A percentile compares a stretch with the other conserved stretches of the same genome.
phyloP scores from a whole-genome alignment of 345 rosid genomes.

The Eucalyptus regnans region DNA sequence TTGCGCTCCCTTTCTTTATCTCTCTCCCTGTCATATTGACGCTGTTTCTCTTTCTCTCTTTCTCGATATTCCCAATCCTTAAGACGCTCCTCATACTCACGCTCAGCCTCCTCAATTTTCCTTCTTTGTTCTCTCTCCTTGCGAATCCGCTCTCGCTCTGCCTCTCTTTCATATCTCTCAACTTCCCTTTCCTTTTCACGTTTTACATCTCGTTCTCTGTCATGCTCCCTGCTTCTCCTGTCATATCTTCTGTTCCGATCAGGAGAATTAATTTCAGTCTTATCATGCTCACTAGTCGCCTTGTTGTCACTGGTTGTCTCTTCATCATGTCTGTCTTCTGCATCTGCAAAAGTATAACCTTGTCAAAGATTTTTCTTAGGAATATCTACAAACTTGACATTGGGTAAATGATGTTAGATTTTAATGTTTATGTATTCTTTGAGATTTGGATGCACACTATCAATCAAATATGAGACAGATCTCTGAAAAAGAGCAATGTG shows the following conservation, averaged over 20 bases:
- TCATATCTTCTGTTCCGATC: slow-evolving; percentile 61
- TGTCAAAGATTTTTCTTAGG: background rate
- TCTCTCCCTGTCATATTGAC: slow-evolving; percentile 88
- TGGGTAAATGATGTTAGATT: background rate
- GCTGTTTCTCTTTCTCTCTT: slow-evolving; percentile 82
- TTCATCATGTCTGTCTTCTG: slow-evolving; percentile 44
- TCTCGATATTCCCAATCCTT: slow-evolving; percentile 96
- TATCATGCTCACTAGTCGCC: slow-evolving; percentile 45
- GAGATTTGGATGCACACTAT: background rate
- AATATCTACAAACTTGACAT: background rate
- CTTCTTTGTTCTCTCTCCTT: slow-evolving; percentile 94
- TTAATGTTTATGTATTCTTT: background rate
- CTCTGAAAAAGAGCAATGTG: background rate
- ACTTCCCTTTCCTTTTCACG: slow-evolving; percentile 83
- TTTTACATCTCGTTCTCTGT: slow-evolving; percentile 46
- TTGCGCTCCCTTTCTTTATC: slow-evolving; percentile 92
- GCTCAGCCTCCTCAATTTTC: slow-evolving; percentile 86
- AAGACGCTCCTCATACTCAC: slow-evolving; percentile 76
- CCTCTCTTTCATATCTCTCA: slow-evolving; percentile 84
- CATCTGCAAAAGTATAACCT: slow-evolving; percentile 24
- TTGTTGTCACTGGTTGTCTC: slow-evolving; percentile 57
- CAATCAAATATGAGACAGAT: background rate
- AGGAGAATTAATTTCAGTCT: slow-evolving; percentile 73
- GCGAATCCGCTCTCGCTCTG: slow-evolving; percentile 76
- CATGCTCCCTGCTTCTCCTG: slow-evolving; percentile 74